A percentile compares a stretch with the other conserved stretches of the same genome.
These are phyloP conservation scores for Prunus yedoensis DNA, from an alignment of 331 rosid species.

Conservation along the genomic window DNA sequence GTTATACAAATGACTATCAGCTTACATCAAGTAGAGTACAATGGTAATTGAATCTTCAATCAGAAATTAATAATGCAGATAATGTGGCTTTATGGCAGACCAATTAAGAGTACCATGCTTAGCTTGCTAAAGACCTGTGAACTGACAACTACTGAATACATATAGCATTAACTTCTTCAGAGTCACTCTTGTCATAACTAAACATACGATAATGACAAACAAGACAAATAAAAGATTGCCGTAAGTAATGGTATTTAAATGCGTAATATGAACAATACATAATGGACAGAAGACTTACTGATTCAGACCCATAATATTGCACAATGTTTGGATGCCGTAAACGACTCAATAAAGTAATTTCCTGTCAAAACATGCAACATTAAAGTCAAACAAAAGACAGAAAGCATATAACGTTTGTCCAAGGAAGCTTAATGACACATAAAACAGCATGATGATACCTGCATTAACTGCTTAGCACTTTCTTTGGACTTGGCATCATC, in stretches of 20 bases:
- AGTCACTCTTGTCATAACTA: conserved; percentile 10
- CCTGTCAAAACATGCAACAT: conserved; percentile 52
- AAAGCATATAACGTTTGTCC: conserved; percentile 11
- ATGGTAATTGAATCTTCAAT: not conserved
- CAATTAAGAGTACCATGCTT: not conserved
- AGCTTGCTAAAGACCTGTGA: not conserved
- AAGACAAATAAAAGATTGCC: not conserved
- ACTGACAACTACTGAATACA: not conserved
- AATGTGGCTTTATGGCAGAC: not conserved
- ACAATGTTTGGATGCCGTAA: conserved; percentile 93
- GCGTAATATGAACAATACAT: not conserved
- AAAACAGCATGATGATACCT: conserved; percentile 47
- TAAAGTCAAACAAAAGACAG: conserved; percentile 33
- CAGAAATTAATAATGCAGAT: not conserved
- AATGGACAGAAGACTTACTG: conserved; percentile 55
- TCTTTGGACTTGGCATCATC: conserved; percentile 96
- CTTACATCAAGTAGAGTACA: conserved; percentile 23
- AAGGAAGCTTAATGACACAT: conserved; percentile 1
- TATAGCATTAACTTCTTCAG: not conserved
- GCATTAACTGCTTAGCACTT: conserved; percentile 89
- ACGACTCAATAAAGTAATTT: conserved; percentile 84
- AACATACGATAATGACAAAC: not conserved
- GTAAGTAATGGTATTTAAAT: not conserved
- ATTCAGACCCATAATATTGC: conserved; percentile 85
- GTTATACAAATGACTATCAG: conserved; percentile 36